Evolutionary conservation across 805 yeast species (phyloP).

Genomic region (Ogataea pignaliae): DNA sequence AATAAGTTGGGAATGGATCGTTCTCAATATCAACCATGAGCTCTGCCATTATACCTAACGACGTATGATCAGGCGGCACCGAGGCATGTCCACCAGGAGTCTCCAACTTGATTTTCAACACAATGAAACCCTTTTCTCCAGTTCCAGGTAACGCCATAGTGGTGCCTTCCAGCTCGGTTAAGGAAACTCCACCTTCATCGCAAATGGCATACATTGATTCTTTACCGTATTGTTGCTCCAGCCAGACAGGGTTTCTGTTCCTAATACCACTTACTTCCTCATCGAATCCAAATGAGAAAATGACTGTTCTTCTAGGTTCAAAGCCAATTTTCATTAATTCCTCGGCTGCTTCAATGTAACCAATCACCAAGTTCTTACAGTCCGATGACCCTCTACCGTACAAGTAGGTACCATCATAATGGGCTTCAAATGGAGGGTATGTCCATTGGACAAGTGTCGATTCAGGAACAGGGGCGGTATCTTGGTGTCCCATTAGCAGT

Average conservation of each 20-base stretch:
- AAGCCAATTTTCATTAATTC: constrained; percentile 46
- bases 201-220: constrained; percentile 54
- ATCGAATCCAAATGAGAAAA: constrained; percentile 69
- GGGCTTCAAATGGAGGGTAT: constrained; percentile 59
- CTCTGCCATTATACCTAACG: constrained; percentile 65
- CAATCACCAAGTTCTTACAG: constrained; percentile 63
- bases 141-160: constrained; percentile 52
- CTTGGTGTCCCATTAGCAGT: constrained; percentile 69
- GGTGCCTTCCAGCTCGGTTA: constrained; percentile 37
- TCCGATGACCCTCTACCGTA: constrained; percentile 78
- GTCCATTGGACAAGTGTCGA: constrained; percentile 56
- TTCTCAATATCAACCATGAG: constrained; percentile 50
- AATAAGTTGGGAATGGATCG: constrained; percentile 44
- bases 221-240: constrained; percentile 52
- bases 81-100: constrained; percentile 82
- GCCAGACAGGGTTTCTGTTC: constrained; percentile 35
- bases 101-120: constrained; percentile 40
- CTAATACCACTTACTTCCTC: constrained; percentile 66
- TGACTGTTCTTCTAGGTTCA: constrained; percentile 55
- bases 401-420: constrained; percentile 55
- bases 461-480: constrained; percentile 71
- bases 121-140: constrained; percentile 55
- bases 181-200: constrained; percentile 63
- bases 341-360: constrained; percentile 60
- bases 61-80: constrained; percentile 74